A percentile compares a stretch with the other conserved stretches of the same genome.
These are phyloP conservation scores for Nyssa sinensis DNA, from an alignment of 148 eudicot genomes.

Conservation along the genomic window DNA sequence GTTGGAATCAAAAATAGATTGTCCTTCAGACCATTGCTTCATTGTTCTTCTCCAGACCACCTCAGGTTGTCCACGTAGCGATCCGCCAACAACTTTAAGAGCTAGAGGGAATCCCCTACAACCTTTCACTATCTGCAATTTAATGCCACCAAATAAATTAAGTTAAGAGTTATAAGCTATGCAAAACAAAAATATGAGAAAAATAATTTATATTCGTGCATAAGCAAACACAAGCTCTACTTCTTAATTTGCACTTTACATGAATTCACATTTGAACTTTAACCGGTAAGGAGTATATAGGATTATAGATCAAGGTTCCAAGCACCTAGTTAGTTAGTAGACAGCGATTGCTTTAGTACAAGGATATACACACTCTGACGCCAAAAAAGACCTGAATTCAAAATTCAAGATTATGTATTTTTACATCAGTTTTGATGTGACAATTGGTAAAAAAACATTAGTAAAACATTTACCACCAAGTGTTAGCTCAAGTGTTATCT, in stretches of 20 bases:
- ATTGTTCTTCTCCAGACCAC: constrained; percentile 16
- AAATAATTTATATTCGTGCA: background rate
- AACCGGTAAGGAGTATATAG: no score
- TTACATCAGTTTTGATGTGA: no score
- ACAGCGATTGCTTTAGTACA: background rate
- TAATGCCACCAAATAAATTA: background rate
- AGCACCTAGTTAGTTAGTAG: background rate
- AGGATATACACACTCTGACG: background rate
- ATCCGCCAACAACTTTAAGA: constrained; percentile 24
- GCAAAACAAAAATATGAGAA: background rate
- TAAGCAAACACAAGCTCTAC: background rate
- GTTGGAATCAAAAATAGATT: constrained; percentile 17
- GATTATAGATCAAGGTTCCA: background rate
- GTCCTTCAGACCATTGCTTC: constrained; percentile 19
- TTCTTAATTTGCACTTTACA: background rate
- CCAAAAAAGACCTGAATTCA: background rate
- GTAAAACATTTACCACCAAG: no score
- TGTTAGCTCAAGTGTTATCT: no score
- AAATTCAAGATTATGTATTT: background rate
- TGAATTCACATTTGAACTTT: background rate
- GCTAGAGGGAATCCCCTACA: constrained; percentile 26
- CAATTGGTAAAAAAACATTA: background rate
- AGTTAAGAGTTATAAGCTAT: background rate
- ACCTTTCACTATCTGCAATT: constrained; percentile 25
- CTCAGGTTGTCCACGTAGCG: constrained; percentile 20